Base-by-base conservation (phyloP, 768 basidiomycete genomes). In the Russula compacta region DNA sequence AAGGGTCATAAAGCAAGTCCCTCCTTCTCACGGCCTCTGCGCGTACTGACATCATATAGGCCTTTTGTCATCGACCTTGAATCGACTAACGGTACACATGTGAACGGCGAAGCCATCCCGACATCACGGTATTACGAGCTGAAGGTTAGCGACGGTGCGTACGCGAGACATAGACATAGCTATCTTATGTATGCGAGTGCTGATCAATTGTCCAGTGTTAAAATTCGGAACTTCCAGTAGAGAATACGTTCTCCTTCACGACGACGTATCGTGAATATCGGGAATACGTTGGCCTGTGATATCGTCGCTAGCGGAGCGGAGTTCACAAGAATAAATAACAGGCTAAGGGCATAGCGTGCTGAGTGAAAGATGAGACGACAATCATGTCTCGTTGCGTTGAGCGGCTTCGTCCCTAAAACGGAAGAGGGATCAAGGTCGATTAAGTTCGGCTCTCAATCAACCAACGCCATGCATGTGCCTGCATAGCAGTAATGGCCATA, bases 21-120 rank as follows among this genome's bases (percentile, higher is more conserved):
- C 4, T 24, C 29, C 42, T 11, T 9, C 14, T 14, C 12, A 40
- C 50, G 39, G 52, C 44, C 21, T 32, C 15, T 40, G 11, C 10
- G n/a, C 24, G 33, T 52, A 50, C 42, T 29, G 47, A 56, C 46
- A 61, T 39, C 55, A 15, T 12, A 24, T 65, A 98, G 94, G 70
- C 94, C 97, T 1, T 99, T 94, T 72, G 83, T 99, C 53, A 97
- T 99, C 61, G 97, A 99, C 74, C 83, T 99, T 9, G 95, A 99
- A 67, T 97, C 94, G n/a, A 98, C 97, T 2, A 99, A 99, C 70
- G 86, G 90, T 2, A 98, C 97, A 0, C 79, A 83, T 66, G 95
- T 99, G 49, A 98, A 98, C 68, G 91, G 86, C 63, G 82, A 87
- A 68, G 73, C 79, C 51, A 87, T 98, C 63, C 97, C 97, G 2